These are phyloP conservation scores for Ascochyta rabiei DNA, from an alignment of 2,329 filamentous ascomycete species.

Conservation along the genomic window DNA sequence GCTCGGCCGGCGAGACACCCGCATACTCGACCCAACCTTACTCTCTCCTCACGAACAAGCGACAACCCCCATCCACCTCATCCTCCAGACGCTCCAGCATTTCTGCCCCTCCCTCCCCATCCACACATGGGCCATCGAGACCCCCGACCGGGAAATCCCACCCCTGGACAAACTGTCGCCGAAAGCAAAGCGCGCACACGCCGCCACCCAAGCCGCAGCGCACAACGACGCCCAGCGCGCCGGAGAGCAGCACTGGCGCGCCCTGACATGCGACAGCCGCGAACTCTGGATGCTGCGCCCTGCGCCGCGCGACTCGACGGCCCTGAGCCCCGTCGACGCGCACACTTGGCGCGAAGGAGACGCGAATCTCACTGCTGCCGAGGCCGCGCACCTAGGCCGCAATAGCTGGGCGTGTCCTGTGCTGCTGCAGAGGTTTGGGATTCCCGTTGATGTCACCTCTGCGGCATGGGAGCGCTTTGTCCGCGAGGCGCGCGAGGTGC, in stretches of 20 bases:
- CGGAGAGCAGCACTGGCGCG: background rate
- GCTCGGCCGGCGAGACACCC: conserved; percentile 4
- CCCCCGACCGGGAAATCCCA: background rate
- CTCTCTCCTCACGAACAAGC: background rate
- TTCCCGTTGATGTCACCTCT: background rate
- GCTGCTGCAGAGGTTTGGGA: background rate
- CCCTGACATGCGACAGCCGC: background rate
- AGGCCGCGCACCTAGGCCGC: background rate
- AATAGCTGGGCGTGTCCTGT: conserved; percentile 3
- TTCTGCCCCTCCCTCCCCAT: conserved; percentile 7
- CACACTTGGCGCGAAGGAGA: background rate
- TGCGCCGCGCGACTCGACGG: conserved; percentile 1
- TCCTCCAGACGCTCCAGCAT: background rate
- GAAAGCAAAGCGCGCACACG: background rate
- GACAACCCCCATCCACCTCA: background rate
- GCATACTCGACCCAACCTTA: background rate
- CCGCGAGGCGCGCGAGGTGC: background rate
- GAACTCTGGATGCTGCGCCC: conserved; percentile 6
- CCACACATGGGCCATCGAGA: background rate
- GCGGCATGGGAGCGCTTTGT: background rate
- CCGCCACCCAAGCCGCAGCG: background rate
- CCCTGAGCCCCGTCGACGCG: background rate
- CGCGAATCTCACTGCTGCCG: background rate
- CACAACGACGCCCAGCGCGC: background rate
- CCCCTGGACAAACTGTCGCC: background rate